Evolutionary conservation across 1,284 basidiomycete species (phyloP), one percentile per base, ranked within the genome.

Genomic region (Heliocybe sulcata): DNA sequence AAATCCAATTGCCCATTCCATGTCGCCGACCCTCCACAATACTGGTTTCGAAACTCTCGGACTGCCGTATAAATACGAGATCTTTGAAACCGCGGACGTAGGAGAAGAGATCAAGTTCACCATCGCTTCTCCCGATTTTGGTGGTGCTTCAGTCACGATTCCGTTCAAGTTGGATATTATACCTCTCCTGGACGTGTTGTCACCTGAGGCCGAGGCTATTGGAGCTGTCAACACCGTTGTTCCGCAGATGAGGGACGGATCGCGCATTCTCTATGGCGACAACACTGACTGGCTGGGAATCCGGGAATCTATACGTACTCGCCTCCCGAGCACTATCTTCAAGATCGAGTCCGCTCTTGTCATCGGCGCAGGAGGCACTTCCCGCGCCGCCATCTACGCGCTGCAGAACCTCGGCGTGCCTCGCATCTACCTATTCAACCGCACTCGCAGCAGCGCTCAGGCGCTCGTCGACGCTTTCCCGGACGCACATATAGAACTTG

Each of bases 221-320:
- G 94, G 94, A 0, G 94, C 94, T 0, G 92, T 97, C 61, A 97
- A 98, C 71, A 98, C 94, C 23, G 81, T 97, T 65, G 79, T 94
- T 20, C 87, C 90, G 6, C 63, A 62, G 42, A 57, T 61, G 31
- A 64, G 61, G 31, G 75, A 77, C 53, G 81, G 81, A 1, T 69
- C 73, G 14, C 72, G 75, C 2, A 69, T 74, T 23, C 74, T 98
- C 27, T 74, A 82, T 52, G 94, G 95, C 1, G 93, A 97, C 65
- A 98, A 98, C 71, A 96, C 94, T 0, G 94, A 97, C 67, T 97
- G 93, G 87, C 70, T 89, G 52, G 94, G 92, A 0, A 95, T 98
- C 60, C 77, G 77, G 25, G 75, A 83, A 20, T 79, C 82, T 48
- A 76, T 82, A 48, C 76, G 62, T 51, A 70, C 72, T 35, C 76